Evolutionary conservation across 345 rosid species (phyloP), one percentile per base, ranked within the genome.

Genomic region (Eucalyptus grandis): DNA sequence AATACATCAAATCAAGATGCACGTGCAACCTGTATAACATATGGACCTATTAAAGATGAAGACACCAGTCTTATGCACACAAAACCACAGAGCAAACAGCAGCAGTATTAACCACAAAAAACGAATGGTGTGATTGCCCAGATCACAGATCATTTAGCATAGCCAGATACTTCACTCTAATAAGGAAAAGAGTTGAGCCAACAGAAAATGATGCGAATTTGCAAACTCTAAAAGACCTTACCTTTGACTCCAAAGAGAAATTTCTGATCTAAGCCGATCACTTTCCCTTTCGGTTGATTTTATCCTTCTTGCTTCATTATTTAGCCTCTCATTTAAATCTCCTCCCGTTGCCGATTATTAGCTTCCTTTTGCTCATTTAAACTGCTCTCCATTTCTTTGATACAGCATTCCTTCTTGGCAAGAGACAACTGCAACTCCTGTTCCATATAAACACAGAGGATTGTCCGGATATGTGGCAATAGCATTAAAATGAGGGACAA

Each of bases 201-300:
- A 87, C 34, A 27, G 43, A 12, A 87, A 58, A 87, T 80, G 58
- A 86, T 86, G 43, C 17, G 12, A 30, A 86, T 17, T 9, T 50
- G 65, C 67, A 31, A 67, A 54, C 88, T 50, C 37, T 80, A 77
- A 80, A 72, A 24, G 65, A 87, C 87, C 87, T 49, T 89, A 95
- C 99, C 99, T 96, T 97, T 87, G 99, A 94, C 90, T 98, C 99
- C 67, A 97, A 91, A 97, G 93, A 87, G 97, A 94, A 90, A 98
- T 95, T 94, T 97, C 97, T 16, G 97, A 94, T 89, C 95, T 94
- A 90, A 98, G 99, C 87, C 95, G 93, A 89, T 98, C 99, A 92
- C 94, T 94, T 90, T 98, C 99, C 93, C 99, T 95, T 90, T 98
- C 99, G 89, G 97, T 91, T 54, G 97, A 96, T 89, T 96, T 95